phyloP scores from a whole-genome alignment of 768 basidiomycete species.

The Hygrophorus russula region DNA sequence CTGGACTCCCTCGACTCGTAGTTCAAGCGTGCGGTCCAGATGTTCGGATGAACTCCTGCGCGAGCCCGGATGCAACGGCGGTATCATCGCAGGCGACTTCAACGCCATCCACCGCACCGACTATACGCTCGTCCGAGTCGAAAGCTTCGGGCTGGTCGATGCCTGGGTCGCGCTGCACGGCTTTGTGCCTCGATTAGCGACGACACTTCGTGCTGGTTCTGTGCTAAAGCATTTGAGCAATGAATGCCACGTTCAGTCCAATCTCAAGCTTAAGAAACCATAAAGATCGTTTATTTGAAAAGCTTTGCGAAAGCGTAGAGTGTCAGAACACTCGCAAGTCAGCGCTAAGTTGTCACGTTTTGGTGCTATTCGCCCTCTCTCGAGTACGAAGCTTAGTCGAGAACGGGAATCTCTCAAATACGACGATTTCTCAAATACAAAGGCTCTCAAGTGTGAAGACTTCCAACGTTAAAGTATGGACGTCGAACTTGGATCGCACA shows the following conservation, averaged over 20 bases:
- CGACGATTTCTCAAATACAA: no score
- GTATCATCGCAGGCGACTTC: slow-evolving; percentile 38
- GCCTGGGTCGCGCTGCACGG: slow-evolving; percentile 29
- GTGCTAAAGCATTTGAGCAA: slow-evolving; percentile 17
- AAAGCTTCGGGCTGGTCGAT: slow-evolving; percentile 28
- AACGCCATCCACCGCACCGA: slow-evolving; percentile 29
- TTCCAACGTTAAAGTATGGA: no score
- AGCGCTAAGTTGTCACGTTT: no score
- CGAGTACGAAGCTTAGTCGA: no score
- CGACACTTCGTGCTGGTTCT: slow-evolving; percentile 26
- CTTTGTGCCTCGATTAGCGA: slow-evolving; percentile 13
- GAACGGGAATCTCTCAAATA: no score
- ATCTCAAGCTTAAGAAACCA: no score
- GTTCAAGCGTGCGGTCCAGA: slow-evolving; percentile 17
- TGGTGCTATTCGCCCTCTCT: no score
- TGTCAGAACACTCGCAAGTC: no score
- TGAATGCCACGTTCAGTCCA: slow-evolving; percentile 6
- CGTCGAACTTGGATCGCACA: no score
- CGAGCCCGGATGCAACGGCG: slow-evolving; percentile 28
- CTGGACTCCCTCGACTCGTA: slow-evolving; percentile 21
- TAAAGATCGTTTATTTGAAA: no score
- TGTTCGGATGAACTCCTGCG: slow-evolving; percentile 25
- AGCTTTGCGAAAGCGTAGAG: no score
- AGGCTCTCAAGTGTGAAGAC: no score
- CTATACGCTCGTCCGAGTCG: slow-evolving; percentile 21